phyloP scores from a whole-genome alignment of 768 basidiomycete genomes.

The Crassisporium funariophilum region DNA sequence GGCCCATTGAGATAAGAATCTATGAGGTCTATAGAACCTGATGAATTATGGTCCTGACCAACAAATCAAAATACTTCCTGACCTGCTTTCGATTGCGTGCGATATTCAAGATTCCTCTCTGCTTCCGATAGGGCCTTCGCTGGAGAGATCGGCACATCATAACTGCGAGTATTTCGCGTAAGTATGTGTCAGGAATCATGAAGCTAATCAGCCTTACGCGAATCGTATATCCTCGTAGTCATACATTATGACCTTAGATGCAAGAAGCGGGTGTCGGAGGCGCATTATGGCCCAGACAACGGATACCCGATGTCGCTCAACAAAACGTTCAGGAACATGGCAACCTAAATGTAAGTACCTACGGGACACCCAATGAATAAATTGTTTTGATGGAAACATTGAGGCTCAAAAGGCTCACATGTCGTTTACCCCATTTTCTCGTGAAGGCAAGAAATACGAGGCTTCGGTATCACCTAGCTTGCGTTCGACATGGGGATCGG shows the following conservation, averaged over 20 bases:
- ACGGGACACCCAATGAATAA: not conserved
- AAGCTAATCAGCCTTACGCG: slow-evolving; percentile 38
- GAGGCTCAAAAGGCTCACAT: slow-evolving; percentile 54
- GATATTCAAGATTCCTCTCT: slow-evolving; percentile 43
- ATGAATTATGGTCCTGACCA: slow-evolving; percentile 1
- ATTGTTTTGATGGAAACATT: not conserved
- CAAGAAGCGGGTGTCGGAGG: slow-evolving; percentile 71
- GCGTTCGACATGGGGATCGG: slow-evolving; percentile 46
- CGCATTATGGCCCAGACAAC: slow-evolving; percentile 75
- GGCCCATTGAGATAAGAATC: slow-evolving; percentile 77
- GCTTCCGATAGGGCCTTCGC: slow-evolving; percentile 15
- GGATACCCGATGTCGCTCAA: slow-evolving; percentile 50
- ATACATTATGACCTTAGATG: slow-evolving; percentile 59
- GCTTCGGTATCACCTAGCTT: slow-evolving; percentile 73
- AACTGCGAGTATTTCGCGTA: slow-evolving; percentile 11
- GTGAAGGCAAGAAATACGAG: slow-evolving; percentile 78
- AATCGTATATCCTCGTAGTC: slow-evolving; percentile 68
- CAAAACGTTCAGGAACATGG: slow-evolving; percentile 42
- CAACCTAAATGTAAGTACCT: slow-evolving; percentile 86
- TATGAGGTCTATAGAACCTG: slow-evolving; percentile 51
- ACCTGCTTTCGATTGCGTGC: slow-evolving; percentile 58
- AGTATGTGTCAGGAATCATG: slow-evolving; percentile 33
- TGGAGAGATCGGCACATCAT: slow-evolving; percentile 18
- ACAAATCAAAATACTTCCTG: not conserved
- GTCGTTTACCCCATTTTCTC: slow-evolving; percentile 84